Evolutionary conservation across 2,329 filamentous ascomycete genomes (phyloP).

Genomic region (Colletotrichum sp.): DNA sequence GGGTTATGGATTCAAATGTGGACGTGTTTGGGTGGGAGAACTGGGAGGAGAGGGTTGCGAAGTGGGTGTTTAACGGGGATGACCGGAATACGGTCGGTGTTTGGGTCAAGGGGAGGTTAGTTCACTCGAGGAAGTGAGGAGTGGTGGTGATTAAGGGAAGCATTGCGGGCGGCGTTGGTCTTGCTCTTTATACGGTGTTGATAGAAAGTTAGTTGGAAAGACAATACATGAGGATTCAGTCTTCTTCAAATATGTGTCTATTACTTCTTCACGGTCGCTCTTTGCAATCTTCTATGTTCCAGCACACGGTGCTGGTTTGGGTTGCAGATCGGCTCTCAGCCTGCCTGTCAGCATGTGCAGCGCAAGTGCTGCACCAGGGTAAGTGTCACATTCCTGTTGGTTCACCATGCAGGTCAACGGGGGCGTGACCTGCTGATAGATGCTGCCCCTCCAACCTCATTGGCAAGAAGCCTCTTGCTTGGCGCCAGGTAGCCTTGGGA

Average conservation of each 20-base stretch:
- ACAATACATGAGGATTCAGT: fast-evolving
- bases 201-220: not conserved
- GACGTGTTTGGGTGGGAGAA: slow-evolving; percentile 91
- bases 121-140: slow-evolving; percentile 61
- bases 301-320: too few relatives aligned
- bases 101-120: slow-evolving; percentile 86
- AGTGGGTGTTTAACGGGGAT: slow-evolving; percentile 95
- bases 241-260: too few relatives aligned
- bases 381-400: not conserved
- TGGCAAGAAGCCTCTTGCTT: not conserved
- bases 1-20: slow-evolving; percentile 63
- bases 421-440: not conserved
- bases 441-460: fast-evolving
- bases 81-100: slow-evolving; percentile 88
- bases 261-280: too few relatives aligned
- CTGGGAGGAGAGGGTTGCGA: slow-evolving; percentile 86
- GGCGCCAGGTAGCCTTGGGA: not conserved
- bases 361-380: not conserved
- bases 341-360: not conserved
- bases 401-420: not conserved
- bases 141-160: not conserved
- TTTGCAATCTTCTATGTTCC: too few relatives aligned
- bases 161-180: not conserved
- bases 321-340: not conserved
- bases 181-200: fast-evolving